Base-by-base conservation (phyloP, 2,329 filamentous ascomycete genomes). In the Zasmidium angulare region DNA sequence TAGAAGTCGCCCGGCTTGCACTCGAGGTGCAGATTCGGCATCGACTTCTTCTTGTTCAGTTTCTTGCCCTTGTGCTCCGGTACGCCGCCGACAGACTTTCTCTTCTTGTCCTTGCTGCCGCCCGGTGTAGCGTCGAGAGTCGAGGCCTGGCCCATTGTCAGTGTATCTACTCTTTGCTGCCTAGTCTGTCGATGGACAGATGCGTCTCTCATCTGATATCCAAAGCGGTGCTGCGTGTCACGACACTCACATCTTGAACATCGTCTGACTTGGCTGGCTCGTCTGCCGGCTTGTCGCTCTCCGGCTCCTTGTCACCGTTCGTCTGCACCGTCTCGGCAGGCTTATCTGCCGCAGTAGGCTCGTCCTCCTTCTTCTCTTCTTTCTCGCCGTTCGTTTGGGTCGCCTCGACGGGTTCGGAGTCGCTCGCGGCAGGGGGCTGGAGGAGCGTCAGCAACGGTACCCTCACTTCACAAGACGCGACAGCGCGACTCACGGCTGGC, bases 1-100 rank as follows among this genome's bases (percentile, higher is more conserved):
- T 89, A 98, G 77, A 93, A 89, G 70, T 98, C 89, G 67, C 96
- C 95, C 3, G 95, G 90, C 79, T 96, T 83, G 64, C 91, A 93
- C 72, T 96, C 86, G 55, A 91, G 82, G 68, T 80, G 78, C 47
- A 82, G 74, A 55, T 88, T 87, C 63, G 84, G 82, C 77, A 87
- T 88, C 50, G 90, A 93, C 73, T 87, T 89, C 82, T 95, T 96
- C 80, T 89, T 91, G 80, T 86, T 95, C 63, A 92, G 81, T 75
- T 93, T 93, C 81, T 92, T 93, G 68, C 77, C 81, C 77, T 90
- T 92, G 75, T 86, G 80, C 65, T 89, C 86, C 10, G 88, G 78
- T 19, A 81, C 82, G 47, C 83, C 84, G 57, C 82, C 82, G 46
- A 81, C 81, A 22, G 91, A 96, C 82, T 95, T 73, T 57, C 71